Evolutionary conservation across 192 early-diverging fungal species (phyloP).

Genomic region (Coemansia sp.): DNA sequence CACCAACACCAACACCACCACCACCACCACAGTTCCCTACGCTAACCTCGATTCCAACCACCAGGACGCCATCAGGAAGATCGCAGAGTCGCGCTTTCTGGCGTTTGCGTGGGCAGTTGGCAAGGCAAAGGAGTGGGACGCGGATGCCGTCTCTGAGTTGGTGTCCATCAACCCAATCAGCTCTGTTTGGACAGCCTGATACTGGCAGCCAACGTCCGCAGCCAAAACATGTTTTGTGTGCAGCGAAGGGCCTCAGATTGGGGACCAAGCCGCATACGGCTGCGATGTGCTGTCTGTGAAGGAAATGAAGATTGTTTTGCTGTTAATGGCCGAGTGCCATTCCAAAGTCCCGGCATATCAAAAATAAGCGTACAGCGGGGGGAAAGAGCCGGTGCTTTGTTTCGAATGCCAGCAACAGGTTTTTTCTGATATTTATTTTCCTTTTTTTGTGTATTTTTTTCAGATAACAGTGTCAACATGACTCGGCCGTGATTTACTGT

Average conservation of each 20-base stretch:
- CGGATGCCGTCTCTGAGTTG: slow-evolving; percentile 48
- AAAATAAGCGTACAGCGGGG: not conserved
- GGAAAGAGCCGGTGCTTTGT: not conserved
- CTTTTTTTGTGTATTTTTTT: not conserved
- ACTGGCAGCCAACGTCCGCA: not conserved
- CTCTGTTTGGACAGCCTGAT: slow-evolving; percentile 50
- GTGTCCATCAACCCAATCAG: slow-evolving; percentile 59
- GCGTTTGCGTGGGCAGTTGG: slow-evolving; percentile 60
- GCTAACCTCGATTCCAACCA: slow-evolving; percentile 34
- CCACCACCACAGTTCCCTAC: slow-evolving; percentile 35
- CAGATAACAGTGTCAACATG: not conserved
- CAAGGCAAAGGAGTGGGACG: slow-evolving; percentile 52
- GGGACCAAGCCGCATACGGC: not conserved
- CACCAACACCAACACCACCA: slow-evolving; percentile 7
- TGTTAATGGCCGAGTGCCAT: not conserved
- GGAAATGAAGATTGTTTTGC: not conserved
- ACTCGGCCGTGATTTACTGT: not conserved
- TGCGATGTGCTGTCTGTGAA: not conserved
- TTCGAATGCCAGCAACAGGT: not conserved
- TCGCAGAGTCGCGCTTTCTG: slow-evolving; percentile 59
- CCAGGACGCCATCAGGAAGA: slow-evolving; percentile 49
- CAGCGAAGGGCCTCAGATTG: not conserved
- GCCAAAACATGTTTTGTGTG: not conserved
- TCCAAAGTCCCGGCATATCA: not conserved
- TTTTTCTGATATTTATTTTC: not conserved